Evolutionary conservation across 2,329 filamentous ascomycete species (phyloP), one percentile per base, ranked within the genome.

Genomic region (Hypoxylon sp.): DNA sequence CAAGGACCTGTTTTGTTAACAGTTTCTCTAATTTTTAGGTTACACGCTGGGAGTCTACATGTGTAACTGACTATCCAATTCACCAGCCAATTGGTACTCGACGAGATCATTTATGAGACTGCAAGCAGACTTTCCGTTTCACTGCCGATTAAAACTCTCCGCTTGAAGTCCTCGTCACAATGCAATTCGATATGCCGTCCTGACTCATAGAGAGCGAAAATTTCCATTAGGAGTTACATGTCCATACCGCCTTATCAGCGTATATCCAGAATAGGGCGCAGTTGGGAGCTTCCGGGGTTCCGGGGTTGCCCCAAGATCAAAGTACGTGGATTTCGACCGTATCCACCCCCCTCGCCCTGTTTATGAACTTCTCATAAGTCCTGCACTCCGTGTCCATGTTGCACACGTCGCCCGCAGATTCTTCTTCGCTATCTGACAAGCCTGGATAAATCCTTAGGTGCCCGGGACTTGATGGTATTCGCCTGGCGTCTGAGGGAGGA

Each of bases 391-490:
- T 8, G 47, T 57, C 63, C 56, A 66, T 6, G 35, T 52, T 13
- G 56, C 55, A 7, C 47, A 66, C 1, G 52, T 52, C 15, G 17
- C 3, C 57, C 63, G 61, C 2, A 66, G 46, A 29, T 66, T 37
- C 19, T 57, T 61, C 5, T 48, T 42, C 8, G 31, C 52, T 1
- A n/a, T 19, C 29, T 52, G 17, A 10, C 63, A 66, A 39, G 57
- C 52, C 21, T 47, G 35, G 21, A 66, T 6, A 11, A 66, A 57
- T 2, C 11, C 32, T 31, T 57, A 29, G 10, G 61, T 57, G 17
- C 24, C 52, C 2, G 63, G 52, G 11, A 66, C 39, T 39, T 57
- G 35, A 13, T 31, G 27, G 5, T 61, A 24, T 21, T 66, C 56
- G 29, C 61, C 63, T 0, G 37, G 52, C 13, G 57, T 61, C 31